Evolutionary conservation across 257 asterid genomes (phyloP), one percentile per base, ranked within the genome.

Genomic region (Solanum megistacrolobum): DNA sequence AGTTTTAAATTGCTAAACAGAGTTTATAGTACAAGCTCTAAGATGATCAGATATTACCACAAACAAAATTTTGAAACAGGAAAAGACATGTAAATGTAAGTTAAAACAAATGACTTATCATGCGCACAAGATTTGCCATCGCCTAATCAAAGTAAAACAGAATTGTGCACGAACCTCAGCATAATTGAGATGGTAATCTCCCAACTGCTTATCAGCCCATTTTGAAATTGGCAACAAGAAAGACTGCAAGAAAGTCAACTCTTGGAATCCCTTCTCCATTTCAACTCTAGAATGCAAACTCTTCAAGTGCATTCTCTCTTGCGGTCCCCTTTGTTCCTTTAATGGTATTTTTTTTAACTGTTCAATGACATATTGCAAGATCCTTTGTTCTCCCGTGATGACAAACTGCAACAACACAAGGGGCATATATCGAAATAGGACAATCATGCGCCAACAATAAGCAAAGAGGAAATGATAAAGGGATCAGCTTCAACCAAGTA

Each of bases 291-390:
- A 93, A 86, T 92, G 92, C 94, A 96, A 91, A 93, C 95, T 97
- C 92, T 94, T 97, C 93, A 97, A 93, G 91, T 96, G 99, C 91
- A 93, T 83, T 90, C 95, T 94, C 91, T 97, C 99, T 89, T 96
- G 98, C 83, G 96, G 94, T 76, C 99, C 99, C 88, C 98, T 92
- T 90, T 97, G 99, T 91, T 97, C 99, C 96, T 94, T 97, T 78
- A 95, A 84, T 58, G 99, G 98, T 90, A 97, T 93, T 92, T 92
- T 97, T 92, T 95, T 97, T 93, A 97, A 93, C 90, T 95, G 98
- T 31, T 92, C 92, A 84, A 97, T 94, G 88, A 98, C 95, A 93
- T 92, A 93, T 89, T 89, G 95, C 91, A 97, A 89, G 84, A 96
- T 89, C 86, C 94, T 98, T 91, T 90, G 97, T 90, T 97, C 99